Evolutionary conservation across 1,139 yeast genomes (phyloP).

Genomic region (Saccharomyces hybrid): DNA sequence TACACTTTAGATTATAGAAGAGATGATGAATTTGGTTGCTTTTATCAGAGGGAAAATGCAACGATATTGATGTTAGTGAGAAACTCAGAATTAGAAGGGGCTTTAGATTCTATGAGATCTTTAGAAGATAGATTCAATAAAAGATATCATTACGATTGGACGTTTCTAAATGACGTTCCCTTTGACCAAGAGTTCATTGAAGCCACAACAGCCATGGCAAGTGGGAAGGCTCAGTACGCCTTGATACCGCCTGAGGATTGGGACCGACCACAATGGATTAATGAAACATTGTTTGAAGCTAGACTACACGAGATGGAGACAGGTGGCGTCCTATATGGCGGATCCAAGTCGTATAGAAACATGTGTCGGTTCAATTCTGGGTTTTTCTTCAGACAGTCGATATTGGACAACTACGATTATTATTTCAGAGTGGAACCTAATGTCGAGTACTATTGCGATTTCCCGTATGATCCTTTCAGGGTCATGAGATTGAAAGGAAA

Average conservation of each 20-base stretch:
- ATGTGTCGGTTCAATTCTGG: constrained; percentile 85
- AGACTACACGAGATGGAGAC: constrained; percentile 46
- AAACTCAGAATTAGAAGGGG: no score
- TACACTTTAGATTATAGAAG: background rate
- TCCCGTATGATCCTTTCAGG: constrained; percentile 74
- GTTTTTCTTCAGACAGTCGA: constrained; percentile 64
- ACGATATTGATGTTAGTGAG: constrained; percentile 27
- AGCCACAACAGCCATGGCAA: no score
- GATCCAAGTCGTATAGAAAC: constrained; percentile 67
- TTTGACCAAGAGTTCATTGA: no score
- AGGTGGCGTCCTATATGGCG: constrained; percentile 66
- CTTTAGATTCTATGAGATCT: no score
- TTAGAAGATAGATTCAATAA: no score
- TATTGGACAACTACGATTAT: constrained; percentile 63
- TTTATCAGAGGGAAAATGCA: constrained; percentile 43
- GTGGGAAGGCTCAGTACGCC: no score
- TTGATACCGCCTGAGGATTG: no score
- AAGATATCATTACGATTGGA: no score
- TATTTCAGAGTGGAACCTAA: constrained; percentile 94
- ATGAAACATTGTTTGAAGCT: no score
- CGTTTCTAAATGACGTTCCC: no score
- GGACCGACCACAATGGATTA: no score
- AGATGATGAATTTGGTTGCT: background rate
- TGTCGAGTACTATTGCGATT: constrained; percentile 78
- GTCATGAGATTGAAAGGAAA: constrained; percentile 65